Base-by-base conservation (phyloP, 2,329 filamentous ascomycete genomes). In the Zasmidium angulare region DNA sequence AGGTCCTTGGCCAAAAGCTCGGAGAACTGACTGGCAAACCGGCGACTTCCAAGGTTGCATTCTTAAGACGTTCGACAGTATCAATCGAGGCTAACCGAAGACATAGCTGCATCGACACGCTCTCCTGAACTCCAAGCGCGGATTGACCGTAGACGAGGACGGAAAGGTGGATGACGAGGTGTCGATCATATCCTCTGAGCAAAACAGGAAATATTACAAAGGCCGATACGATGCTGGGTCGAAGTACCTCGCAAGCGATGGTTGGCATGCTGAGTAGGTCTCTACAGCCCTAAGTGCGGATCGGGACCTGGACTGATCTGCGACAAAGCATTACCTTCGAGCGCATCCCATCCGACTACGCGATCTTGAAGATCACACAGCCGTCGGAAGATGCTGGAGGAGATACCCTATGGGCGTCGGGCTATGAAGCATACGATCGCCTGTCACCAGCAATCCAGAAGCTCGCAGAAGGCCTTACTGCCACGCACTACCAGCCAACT, bases 301-400 rank as follows among this genome's bases (percentile, higher is more conserved):
- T 4, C 36, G 36, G n/a, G n/a, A 10, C 36, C 36, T 10, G 14
- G 11, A 43, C 36, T 43, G 36, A 43, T 43, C 36, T 81, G 66
- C 78, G 79, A 80, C 81, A 83, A 0, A 86, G 89, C 62, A 88
- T 89, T 63, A 81, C 82, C 0, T 89, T 88, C 60, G 87, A 89
- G 74, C 82, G 81, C 0, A 75, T 84, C 2, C 87, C 87, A 0
- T 80, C 81, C 7, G 86, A 89, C 69, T 89, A 89, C 66, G 80
- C 86, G 0, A 78, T 83, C 0, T 75, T 89, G n/a, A 80, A 84
- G 26, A 73, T 88, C 1, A 81, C 79, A 2, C 74, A 83, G 52
- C 72, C 87, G 0, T 85, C 85, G 0, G 75, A 77, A 48, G 84
- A 81, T 0, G 84, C 84, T 22, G 66, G 69, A 46, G 66, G 66